phyloP scores from a whole-genome alignment of 2,329 filamentous ascomycete genomes.

The Xylaria multiplex region DNA sequence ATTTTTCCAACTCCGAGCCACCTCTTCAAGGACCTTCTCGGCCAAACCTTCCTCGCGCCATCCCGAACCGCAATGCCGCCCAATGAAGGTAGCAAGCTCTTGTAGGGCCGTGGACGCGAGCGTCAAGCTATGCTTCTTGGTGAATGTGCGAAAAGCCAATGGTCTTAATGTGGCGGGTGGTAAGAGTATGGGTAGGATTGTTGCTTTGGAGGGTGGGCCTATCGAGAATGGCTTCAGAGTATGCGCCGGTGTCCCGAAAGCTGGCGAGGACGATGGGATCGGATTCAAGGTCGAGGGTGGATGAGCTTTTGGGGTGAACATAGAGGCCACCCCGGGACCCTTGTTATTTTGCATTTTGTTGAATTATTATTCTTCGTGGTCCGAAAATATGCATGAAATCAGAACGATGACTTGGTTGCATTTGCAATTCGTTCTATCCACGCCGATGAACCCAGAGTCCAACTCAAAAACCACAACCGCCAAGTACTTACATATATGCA shows the following conservation, averaged over 20 bases:
- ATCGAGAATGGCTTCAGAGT: slow-evolving; percentile 74
- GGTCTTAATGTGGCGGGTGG: slow-evolving; percentile 88
- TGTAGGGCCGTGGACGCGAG: slow-evolving; percentile 88
- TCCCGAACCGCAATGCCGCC: slow-evolving; percentile 91
- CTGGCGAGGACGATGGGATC: slow-evolving; percentile 88
- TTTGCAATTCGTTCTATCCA: slow-evolving; percentile 4
- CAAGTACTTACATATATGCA: too few relatives aligned
- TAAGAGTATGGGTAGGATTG: slow-evolving; percentile 86
- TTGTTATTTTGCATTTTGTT: slow-evolving; percentile 45
- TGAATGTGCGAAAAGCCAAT: slow-evolving; percentile 93
- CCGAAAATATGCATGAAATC: background rate
- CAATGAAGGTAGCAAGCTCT: slow-evolving; percentile 87
- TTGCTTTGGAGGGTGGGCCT: slow-evolving; percentile 62
- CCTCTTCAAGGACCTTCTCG: slow-evolving; percentile 90
- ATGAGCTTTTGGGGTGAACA: slow-evolving; percentile 53
- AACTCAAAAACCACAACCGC: background rate
- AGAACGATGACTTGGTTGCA: background rate
- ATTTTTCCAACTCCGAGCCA: slow-evolving; percentile 91
- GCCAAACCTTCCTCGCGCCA: slow-evolving; percentile 96
- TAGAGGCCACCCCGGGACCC: slow-evolving; percentile 47
- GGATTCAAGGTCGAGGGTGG: slow-evolving; percentile 59
- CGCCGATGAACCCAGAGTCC: background rate
- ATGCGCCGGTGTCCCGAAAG: slow-evolving; percentile 86
- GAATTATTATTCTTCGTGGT: slow-evolving; percentile 4
- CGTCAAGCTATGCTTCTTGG: slow-evolving; percentile 95